A percentile compares a stretch with the other conserved stretches of the same genome.
These are phyloP conservation scores for Arthrinium puccinioides DNA, from an alignment of 2,329 filamentous ascomycete species.

Conservation along the genomic window DNA sequence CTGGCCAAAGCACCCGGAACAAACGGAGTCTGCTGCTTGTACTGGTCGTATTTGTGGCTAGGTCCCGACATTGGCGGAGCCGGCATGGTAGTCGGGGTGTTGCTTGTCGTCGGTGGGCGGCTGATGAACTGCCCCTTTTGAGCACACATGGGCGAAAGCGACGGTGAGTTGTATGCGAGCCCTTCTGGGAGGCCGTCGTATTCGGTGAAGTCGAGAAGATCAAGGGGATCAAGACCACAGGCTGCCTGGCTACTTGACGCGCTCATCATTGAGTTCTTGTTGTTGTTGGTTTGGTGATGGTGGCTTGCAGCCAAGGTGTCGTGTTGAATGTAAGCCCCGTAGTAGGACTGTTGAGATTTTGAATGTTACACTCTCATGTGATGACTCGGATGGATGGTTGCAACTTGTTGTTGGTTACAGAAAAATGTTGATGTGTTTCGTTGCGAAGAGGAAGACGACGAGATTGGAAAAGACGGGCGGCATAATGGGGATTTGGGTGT, in stretches of 20 bases:
- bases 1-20: conserved; percentile 76
- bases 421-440: conserved; percentile 2
- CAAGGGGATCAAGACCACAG: conserved; percentile 40
- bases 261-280: conserved; percentile 13
- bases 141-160: conserved; percentile 46
- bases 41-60: conserved; percentile 90
- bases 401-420: not conserved
- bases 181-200: conserved; percentile 55
- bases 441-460: not conserved
- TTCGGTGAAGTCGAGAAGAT: conserved; percentile 54
- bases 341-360: not conserved
- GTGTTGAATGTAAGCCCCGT: not conserved
- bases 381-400: no score
- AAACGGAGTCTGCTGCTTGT: conserved; percentile 92
- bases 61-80: conserved; percentile 63
- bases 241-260: conserved; percentile 9
- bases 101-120: conserved; percentile 43
- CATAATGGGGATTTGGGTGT: conserved; percentile 2
- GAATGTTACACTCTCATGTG: no score
- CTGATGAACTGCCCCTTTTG: conserved; percentile 47
- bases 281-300: no score
- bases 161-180: conserved; percentile 53
- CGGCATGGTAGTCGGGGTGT: conserved; percentile 46
- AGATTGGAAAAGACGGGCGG: conserved; percentile 2
- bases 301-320: conserved; percentile 14